Base-by-base conservation (phyloP, 2,329 filamentous ascomycete species). In the Mariannaea elegans region DNA sequence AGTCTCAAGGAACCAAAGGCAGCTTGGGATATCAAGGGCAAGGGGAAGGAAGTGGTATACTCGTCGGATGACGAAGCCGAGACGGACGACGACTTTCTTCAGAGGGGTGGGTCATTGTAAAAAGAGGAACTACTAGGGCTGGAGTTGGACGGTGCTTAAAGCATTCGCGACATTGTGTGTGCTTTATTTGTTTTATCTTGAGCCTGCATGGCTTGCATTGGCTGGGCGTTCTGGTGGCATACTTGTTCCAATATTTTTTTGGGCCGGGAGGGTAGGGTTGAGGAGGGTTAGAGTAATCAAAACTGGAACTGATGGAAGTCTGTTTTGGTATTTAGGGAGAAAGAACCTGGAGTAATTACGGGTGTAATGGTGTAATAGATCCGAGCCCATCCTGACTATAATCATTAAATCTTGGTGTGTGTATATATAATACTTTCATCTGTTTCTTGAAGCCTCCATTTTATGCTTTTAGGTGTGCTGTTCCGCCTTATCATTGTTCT, bases 1-100 rank as follows among this genome's bases (percentile, higher is more conserved):
- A 82, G 81, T 64, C 74, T 77, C 52, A 78, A 75, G 66, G 80
- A 82, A 51, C 70, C 72, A 34, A 77, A 75, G 59, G 63, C 71
- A n/a, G 68, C 54, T 46, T 74, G 71, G 62, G 72, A 70, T 47
- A 72, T 70, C 10, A 82, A 80, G 69, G 78, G 78, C 2, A 86
- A 86, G 66, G 82, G 80, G 2, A 85, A 84, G 66, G 79, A 79
- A 50, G 71, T 80, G 10, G 73, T 71, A 10, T 75, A 73, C 29
- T 75, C 75, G 36, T 75, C 73, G 12, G 76, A 77, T 14, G 76
- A 76, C 16, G 75, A 75, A 36, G 74, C 62, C 12, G 73, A 75
- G 29, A 71, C 60, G 14, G 72, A 71, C 27, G 71, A 72, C 14
- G 70, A 64, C 41, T 58, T 70, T 24, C 63, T 72, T 18, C 65